These are phyloP conservation scores for Boletus subcaerulescens DNA, from an alignment of 768 basidiomycete genomes.

Conservation along the genomic window DNA sequence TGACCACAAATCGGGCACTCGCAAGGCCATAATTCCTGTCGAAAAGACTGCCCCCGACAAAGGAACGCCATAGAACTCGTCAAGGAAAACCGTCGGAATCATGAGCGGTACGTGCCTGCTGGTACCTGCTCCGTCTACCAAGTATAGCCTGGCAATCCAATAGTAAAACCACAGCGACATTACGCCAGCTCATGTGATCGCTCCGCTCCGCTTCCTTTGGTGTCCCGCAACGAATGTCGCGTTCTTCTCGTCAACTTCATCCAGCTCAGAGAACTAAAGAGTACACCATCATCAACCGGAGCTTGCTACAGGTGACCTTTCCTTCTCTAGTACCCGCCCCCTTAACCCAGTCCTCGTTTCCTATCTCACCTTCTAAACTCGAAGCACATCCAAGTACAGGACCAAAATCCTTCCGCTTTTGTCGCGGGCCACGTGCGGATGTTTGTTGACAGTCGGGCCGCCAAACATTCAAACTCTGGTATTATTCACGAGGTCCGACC, in stretches of 20 bases:
- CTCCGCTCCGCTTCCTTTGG: slow-evolving; percentile 42
- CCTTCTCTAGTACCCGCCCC: background rate
- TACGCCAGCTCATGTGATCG: slow-evolving; percentile 32
- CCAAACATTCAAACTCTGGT: slow-evolving; percentile 46
- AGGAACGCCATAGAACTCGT: background rate
- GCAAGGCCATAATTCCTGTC: background rate
- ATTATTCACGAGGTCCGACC: slow-evolving; percentile 57
- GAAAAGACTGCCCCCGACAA: background rate
- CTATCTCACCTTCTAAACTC: slow-evolving; percentile 33
- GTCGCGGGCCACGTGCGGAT: slow-evolving; percentile 22
- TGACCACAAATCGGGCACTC: background rate
- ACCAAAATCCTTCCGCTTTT: slow-evolving; percentile 35
- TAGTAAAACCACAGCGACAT: slow-evolving; percentile 31
- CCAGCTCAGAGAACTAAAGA: slow-evolving; percentile 36
- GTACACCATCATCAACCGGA: slow-evolving; percentile 30
- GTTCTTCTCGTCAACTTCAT: slow-evolving; percentile 45
- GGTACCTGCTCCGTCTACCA: slow-evolving; percentile 38
- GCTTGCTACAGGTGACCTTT: background rate
- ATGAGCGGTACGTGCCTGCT: slow-evolving; percentile 33
- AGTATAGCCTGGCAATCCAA: slow-evolving; percentile 4
- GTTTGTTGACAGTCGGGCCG: slow-evolving; percentile 16
- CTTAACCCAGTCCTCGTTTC: background rate
- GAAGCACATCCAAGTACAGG: slow-evolving; percentile 36
- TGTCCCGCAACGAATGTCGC: slow-evolving; percentile 59
- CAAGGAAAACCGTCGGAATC: slow-evolving; percentile 8